A percentile compares a stretch with the other conserved stretches of the same genome.
These are phyloP conservation scores for Tubosaeta sp. DNA, from an alignment of 768 basidiomycete genomes.

Conservation along the genomic window DNA sequence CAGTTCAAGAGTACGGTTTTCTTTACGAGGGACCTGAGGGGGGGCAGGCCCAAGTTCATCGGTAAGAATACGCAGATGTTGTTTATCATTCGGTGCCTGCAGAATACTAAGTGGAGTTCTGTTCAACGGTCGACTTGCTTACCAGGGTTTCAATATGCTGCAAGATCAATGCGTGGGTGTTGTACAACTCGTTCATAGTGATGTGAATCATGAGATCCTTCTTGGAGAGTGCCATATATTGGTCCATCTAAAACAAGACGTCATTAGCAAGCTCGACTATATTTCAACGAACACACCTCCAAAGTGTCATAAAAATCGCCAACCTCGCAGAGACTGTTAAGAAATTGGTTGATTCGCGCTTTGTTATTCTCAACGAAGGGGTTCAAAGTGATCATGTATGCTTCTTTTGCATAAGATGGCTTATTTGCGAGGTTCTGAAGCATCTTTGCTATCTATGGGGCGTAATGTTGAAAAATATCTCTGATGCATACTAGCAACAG, in stretches of 20 bases:
- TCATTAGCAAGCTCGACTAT: not conserved
- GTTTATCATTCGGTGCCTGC: conserved; percentile 95
- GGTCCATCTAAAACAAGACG: conserved; percentile 77
- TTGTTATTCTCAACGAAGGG: conserved; percentile 99
- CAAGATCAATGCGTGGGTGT: conserved; percentile 91
- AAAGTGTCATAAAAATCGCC: conserved; percentile 99
- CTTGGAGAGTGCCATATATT: conserved; percentile 99
- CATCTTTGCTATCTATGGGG: conserved; percentile 93
- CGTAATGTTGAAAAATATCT: conserved; percentile 2
- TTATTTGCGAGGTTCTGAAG: conserved; percentile 98
- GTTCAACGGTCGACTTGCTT: conserved; percentile 27
- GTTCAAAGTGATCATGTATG: conserved; percentile 97
- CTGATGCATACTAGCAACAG: not conserved
- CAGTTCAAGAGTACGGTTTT: conserved; percentile 91
- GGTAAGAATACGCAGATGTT: conserved; percentile 92
- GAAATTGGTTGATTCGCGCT: conserved; percentile 93
- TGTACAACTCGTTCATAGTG: conserved; percentile 97
- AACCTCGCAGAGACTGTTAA: conserved; percentile 96
- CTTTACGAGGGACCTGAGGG: conserved; percentile 94
- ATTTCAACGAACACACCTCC: conserved; percentile 53
- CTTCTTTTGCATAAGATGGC: conserved; percentile 95
- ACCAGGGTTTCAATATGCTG: conserved; percentile 96
- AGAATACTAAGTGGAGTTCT: conserved; percentile 1
- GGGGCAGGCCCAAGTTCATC: conserved; percentile 96
- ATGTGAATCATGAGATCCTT: conserved; percentile 98